Evolutionary conservation across 345 rosid genomes (phyloP), one percentile per base, ranked within the genome.

Genomic region (Corymbia maculata): DNA sequence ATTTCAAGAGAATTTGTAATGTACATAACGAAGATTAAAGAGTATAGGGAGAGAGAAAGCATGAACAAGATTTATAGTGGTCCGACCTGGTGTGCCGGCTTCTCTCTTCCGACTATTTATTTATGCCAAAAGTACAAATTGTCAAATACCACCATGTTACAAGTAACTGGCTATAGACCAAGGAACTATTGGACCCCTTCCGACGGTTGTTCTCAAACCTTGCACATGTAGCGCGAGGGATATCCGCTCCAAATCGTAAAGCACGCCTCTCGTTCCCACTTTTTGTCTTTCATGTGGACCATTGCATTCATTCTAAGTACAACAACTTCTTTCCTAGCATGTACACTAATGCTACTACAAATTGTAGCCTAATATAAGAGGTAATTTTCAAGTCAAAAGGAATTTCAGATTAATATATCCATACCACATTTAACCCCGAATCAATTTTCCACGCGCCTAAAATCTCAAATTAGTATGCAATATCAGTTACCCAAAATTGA

Each of bases 201-300:
- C 64, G 3, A 57, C 10, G 0, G 7, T 24, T 59, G 66, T 4
- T 59, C 66, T 59, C 66, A 59, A 0, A 59, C 13, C 13, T 59
- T 26, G 12, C 61, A 22, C 61, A 0, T 55, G 22, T 0, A 22
- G 61, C 61, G 21, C 28, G 6, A 55, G 28, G 9, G 61, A 22
- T 55, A 28, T 28, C 22, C 61, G 21, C 0, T 59, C n/a, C 7
- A 59, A 10, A 59, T n/a, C n/a, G 0, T 0, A 24, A 36, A 36
- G 42, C 42, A 36, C 42, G 42, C 42, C 42, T 36, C 42, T 36
- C 42, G 42, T 36, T 2, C 42, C 42, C 42, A 36, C 42, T 36
- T 36, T 36, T 36, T 36, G 42, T 36, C 42, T 36, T 36, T 36
- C 42, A 36, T 36, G n/a, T n/a, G n/a, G n/a, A n/a, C n/a, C n/a